Evolutionary conservation across 176 grass and related monocot species (phyloP), one percentile per base, ranked within the genome.

Genomic region (Melocanna baccifera): DNA sequence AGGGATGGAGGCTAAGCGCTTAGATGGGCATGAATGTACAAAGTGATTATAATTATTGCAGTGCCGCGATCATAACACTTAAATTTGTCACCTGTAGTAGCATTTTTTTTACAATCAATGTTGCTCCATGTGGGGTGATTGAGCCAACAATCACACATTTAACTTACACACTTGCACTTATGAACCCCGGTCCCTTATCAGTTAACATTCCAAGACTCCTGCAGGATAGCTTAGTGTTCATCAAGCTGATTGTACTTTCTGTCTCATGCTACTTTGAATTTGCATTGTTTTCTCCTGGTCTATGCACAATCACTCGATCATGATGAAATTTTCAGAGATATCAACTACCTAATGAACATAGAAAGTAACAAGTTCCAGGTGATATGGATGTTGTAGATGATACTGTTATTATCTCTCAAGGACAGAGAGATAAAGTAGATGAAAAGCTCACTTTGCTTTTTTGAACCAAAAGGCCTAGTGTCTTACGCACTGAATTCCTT

Each of bases 91-190:
- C 46, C 34, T 81, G 57, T 66, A 62, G 23, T 56, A 29, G 53
- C 78, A 76, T 77, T 81, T 57, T 57, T 34, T n/a, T 37, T 67
- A 65, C 36, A 10, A 61, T 86, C 71, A 82, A 63, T 15, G 25
- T 64, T 68, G 58, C 53, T 47, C 34, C 83, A 65, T 64, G 72
- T 77, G 36, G 72, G 77, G 58, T 82, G 84, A 34, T 64, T 46
- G 71, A 86, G 25, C 39, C 47, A 75, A n/a, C 34, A 22, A 71
- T 55, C 18, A 64, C 36, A 12, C 36, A 58, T 67, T 79, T 30
- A 78, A 71, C 25, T 40, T 41, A n/a, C 64, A 77, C 18, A 71
- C 25, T 40, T 51, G 30, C 53, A 77, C 18, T 65, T 52, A 56
- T 19, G 73, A 62, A 47, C n/a, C 15, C 22, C 8, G 13, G 66